Percentiles rank a stretch among this genome's conserved stretches.
phyloP scores from a whole-genome alignment of 257 asterid species.

The Solanum paucissectum region DNA sequence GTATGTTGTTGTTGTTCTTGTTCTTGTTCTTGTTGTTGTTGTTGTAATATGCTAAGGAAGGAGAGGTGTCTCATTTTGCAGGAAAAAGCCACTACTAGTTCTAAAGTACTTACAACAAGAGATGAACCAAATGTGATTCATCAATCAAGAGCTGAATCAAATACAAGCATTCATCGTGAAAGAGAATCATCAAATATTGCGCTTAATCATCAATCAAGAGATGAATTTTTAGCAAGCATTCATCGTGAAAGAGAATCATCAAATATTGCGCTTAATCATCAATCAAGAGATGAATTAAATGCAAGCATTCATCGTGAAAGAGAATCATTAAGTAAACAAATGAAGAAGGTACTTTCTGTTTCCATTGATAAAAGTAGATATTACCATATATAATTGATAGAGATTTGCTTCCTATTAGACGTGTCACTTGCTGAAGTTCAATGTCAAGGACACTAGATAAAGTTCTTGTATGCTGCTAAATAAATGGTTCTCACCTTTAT shows the following conservation, averaged over 20 bases:
- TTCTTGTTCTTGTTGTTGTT: not conserved
- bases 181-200: slow-evolving; percentile 9
- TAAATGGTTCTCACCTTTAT: not conserved
- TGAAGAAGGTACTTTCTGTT: slow-evolving; percentile 32
- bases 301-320: slow-evolving; percentile 14
- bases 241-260: slow-evolving; percentile 9
- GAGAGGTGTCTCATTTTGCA: slow-evolving; percentile 16
- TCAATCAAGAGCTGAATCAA: not conserved
- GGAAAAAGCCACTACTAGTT: slow-evolving; percentile 28
- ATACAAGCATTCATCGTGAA: slow-evolving; percentile 14
- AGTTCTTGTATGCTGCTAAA: not conserved
- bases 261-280: not conserved
- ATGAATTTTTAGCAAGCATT: slow-evolving; percentile 16
- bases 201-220: not conserved
- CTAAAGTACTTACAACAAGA: slow-evolving; percentile 17
- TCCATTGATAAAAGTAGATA: not conserved
- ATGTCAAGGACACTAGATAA: not conserved
- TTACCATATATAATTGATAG: not conserved
- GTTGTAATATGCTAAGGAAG: not conserved
- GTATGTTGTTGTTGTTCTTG: not conserved
- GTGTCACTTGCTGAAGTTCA: not conserved
- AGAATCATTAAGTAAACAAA: slow-evolving; percentile 14
- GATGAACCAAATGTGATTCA: slow-evolving; percentile 15
- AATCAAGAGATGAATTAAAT: slow-evolving; percentile 1
- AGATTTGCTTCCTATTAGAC: not conserved